Conservation (phyloP, 73 alveolate species). For the Tetrahymena borealis region DNA sequence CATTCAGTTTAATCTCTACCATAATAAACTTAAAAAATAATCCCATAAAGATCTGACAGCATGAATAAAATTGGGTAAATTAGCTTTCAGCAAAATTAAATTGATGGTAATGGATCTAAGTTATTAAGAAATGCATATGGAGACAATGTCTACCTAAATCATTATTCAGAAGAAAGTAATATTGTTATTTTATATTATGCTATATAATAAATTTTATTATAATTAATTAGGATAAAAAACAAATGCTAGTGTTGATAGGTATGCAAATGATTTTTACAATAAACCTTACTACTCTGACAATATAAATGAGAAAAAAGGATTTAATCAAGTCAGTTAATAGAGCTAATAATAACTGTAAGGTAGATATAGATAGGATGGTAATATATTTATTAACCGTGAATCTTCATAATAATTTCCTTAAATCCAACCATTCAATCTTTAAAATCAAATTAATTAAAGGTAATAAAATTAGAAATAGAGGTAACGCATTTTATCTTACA, state of each 20-base stretch:
- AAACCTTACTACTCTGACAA: too few relatives aligned
- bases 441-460: neutral
- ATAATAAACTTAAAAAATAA: neutral
- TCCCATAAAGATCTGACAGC: neutral
- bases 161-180: neutral
- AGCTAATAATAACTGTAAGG: too few relatives aligned
- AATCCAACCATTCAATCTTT: neutral
- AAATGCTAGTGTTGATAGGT: too few relatives aligned
- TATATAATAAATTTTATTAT: too few relatives aligned
- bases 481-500: neutral
- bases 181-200: neutral
- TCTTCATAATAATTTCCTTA: neutral
- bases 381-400: too few relatives aligned
- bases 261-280: too few relatives aligned
- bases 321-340: too few relatives aligned
- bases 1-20: neutral
- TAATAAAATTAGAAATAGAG: neutral
- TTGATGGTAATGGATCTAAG: neutral
- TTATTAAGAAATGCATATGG: neutral
- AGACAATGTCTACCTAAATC: neutral
- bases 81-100: neutral
- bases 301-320: too few relatives aligned
- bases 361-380: too few relatives aligned
- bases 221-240: too few relatives aligned
- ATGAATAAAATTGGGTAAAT: neutral